These are phyloP conservation scores for Ambrosia artemisiifolia DNA, from an alignment of 129 eudicot genomes.

Conservation along the genomic window DNA sequence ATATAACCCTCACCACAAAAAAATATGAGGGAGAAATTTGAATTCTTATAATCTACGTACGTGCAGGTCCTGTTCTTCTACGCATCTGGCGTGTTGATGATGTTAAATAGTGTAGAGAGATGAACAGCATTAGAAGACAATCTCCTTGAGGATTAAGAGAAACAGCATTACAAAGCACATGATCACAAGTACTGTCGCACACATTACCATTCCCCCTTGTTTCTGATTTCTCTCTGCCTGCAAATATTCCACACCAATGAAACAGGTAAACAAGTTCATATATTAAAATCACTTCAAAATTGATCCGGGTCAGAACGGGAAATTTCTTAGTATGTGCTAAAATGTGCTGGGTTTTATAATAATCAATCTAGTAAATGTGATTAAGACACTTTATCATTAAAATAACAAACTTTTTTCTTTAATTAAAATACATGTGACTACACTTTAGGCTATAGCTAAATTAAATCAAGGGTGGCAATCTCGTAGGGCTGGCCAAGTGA, in stretches of 20 bases:
- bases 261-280: neutral
- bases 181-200: conserved; percentile 72
- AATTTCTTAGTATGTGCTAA: neutral
- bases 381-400: neutral
- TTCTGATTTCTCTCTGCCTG: conserved; percentile 88
- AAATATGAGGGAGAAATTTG: neutral
- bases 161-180: conserved; percentile 84
- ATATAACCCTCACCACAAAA: neutral
- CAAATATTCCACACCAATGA: conserved; percentile 7
- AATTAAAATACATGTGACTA: too few species aligned
- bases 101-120: conserved; percentile 7
- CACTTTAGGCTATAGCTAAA: too few species aligned
- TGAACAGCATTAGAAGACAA: conserved; percentile 32
- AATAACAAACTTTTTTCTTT: neutral
- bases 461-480: too few species aligned
- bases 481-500: too few species aligned
- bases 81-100: neutral
- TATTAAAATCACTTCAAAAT: neutral
- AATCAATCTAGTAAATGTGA: neutral
- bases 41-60: neutral
- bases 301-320: neutral
- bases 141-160: conserved; percentile 68
- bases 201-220: conserved; percentile 81
- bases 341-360: neutral
- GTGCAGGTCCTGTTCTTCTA: neutral